Evolutionary conservation across 345 rosid genomes (phyloP).

Genomic region (Eucalyptus melliodora): DNA sequence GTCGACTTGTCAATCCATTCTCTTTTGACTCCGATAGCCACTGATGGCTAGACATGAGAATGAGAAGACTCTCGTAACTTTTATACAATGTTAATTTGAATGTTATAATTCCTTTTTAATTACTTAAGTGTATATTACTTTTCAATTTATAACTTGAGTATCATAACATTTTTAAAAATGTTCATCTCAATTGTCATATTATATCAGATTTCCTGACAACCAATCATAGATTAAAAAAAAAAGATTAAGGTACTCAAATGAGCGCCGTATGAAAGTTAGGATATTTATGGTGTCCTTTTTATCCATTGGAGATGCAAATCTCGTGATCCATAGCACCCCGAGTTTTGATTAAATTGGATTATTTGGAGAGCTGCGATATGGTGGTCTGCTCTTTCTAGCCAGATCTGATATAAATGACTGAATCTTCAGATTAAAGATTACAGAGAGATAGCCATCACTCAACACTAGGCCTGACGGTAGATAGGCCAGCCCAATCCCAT

Average conservation of each 20-base stretch:
- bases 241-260: too few species aligned
- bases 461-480: neutral
- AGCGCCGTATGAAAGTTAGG: fast-evolving
- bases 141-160: neutral
- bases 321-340: neutral
- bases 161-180: neutral
- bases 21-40: too few species aligned
- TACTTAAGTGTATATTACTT: too few species aligned
- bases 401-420: neutral
- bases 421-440: neutral
- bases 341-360: neutral
- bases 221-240: too few species aligned
- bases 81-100: too few species aligned
- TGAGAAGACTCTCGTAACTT: too few species aligned
- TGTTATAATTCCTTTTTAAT: too few species aligned
- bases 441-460: neutral
- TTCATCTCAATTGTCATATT: too few species aligned
- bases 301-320: neutral
- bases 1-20: too few species aligned
- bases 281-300: too few species aligned
- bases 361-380: neutral
- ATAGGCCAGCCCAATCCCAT: neutral
- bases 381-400: neutral
- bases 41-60: too few species aligned
- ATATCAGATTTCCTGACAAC: too few species aligned